phyloP scores from a whole-genome alignment of 2,329 filamentous ascomycete species.

The Cladosporium austrohemisphaericum region DNA sequence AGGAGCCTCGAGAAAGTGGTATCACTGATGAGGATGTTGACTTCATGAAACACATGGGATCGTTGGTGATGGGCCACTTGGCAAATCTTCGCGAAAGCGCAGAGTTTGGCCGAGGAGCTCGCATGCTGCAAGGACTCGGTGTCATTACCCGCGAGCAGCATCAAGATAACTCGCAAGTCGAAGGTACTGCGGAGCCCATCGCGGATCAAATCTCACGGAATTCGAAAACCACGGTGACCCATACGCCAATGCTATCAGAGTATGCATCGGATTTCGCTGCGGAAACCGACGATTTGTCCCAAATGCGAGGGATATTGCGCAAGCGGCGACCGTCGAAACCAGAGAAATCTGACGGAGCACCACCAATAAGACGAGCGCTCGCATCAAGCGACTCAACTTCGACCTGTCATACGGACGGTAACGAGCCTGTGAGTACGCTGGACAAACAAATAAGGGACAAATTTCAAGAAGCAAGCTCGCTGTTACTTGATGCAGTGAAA shows the following conservation, averaged over 20 bases:
- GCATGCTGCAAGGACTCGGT: conserved; percentile 5
- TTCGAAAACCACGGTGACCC: not conserved
- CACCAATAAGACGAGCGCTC: not conserved
- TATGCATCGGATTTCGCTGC: conserved; percentile 1
- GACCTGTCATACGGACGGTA: not conserved
- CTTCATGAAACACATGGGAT: conserved; percentile 56
- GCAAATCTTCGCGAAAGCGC: conserved; percentile 52
- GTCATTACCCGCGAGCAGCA: not conserved
- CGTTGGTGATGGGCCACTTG: conserved; percentile 59
- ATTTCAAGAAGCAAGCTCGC: conserved; percentile 9
- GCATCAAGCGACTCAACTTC: not conserved
- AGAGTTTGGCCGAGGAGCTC: conserved; percentile 30
- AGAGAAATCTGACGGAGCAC: not conserved
- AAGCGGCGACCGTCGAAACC: not conserved
- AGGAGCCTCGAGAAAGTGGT: conserved; percentile 50
- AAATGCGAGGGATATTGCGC: not conserved
- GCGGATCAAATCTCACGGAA: not conserved
- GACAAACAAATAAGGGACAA: not conserved
- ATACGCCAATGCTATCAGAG: not conserved
- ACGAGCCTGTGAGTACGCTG: not conserved
- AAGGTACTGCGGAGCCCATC: not conserved
- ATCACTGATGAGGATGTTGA: conserved; percentile 47
- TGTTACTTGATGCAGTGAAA: conserved; percentile 47
- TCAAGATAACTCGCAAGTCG: not conserved
- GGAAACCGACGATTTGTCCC: not conserved